Conservation (phyloP, 805 yeast species). For the Cyberlindnera xishuangbannaensis region DNA sequence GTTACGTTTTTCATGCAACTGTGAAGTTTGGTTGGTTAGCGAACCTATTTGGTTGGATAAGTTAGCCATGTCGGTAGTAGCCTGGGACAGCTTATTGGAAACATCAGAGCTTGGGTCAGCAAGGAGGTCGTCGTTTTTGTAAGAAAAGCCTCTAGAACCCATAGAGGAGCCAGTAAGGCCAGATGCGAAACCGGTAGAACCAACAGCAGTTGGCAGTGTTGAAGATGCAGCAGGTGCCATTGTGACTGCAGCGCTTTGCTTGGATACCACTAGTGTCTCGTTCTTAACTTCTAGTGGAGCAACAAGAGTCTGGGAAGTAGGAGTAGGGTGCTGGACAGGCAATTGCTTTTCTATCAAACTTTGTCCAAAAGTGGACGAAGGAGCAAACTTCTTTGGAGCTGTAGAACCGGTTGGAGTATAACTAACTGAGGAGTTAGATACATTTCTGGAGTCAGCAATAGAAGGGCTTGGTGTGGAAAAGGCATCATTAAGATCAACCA, state of each 20-base stretch:
- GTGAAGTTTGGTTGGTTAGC: constrained; percentile 66
- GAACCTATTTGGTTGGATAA: constrained; percentile 80
- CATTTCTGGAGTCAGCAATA: constrained; percentile 16
- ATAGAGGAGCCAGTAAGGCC: constrained; percentile 4
- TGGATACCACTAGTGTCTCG: neutral
- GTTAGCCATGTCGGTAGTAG: constrained; percentile 82
- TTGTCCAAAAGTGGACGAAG: constrained; percentile 85
- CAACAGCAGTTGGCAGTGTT: neutral
- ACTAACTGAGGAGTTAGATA: constrained; percentile 23
- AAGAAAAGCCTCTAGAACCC: constrained; percentile 3
- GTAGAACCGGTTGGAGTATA: constrained; percentile 28
- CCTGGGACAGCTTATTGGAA: constrained; percentile 64
- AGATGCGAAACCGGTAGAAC: constrained; percentile 1
- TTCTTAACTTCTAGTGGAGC: neutral
- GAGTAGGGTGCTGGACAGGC: constrained; percentile 19
- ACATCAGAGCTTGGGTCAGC: constrained; percentile 47
- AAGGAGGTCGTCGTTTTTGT: constrained; percentile 38
- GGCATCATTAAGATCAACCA: constrained; percentile 53
- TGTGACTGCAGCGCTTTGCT: neutral
- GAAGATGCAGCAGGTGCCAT: neutral
- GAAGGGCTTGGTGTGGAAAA: constrained; percentile 39
- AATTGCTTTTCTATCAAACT: constrained; percentile 38
- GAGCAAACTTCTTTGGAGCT: constrained; percentile 49
- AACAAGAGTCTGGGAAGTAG: constrained; percentile 2
- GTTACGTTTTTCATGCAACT: constrained; percentile 60